phyloP scores from a whole-genome alignment of 768 basidiomycete species.

The Cystobasidium ongulense region DNA sequence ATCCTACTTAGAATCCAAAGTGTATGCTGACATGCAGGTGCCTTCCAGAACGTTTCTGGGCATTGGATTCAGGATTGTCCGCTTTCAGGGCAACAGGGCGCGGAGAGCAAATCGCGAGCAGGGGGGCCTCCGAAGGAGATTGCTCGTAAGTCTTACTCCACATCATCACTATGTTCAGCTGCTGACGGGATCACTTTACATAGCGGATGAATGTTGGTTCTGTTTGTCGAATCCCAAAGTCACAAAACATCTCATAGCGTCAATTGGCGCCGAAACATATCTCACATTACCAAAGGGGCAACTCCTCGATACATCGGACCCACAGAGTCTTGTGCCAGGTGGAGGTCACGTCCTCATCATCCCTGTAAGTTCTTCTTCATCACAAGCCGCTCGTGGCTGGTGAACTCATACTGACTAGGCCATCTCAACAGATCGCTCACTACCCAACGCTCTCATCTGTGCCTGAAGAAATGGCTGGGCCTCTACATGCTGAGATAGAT shows the following conservation, averaged over 20 bases:
- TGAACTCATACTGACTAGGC: not conserved
- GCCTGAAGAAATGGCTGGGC: conserved; percentile 63
- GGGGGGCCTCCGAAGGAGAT: conserved; percentile 67
- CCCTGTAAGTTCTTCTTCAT: conserved; percentile 49
- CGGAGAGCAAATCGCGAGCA: conserved; percentile 44
- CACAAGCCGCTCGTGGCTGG: not conserved
- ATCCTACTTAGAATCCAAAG: too few relatives aligned
- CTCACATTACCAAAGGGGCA: conserved; percentile 94
- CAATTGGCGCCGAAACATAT: conserved; percentile 89
- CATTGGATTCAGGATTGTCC: conserved; percentile 86
- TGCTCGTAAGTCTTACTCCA: conserved; percentile 53
- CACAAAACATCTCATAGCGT: conserved; percentile 91
- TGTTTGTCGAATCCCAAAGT: conserved; percentile 89
- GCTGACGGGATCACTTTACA: not conserved
- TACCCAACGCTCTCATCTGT: conserved; percentile 79
- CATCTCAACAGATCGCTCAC: conserved; percentile 57
- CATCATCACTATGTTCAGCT: not conserved
- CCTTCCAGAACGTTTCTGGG: conserved; percentile 40
- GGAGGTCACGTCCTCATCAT: conserved; percentile 93
- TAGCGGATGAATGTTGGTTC: conserved; percentile 96
- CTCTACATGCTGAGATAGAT: conserved; percentile 73
- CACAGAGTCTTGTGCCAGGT: conserved; percentile 62
- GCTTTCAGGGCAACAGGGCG: conserved; percentile 51
- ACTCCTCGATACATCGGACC: conserved; percentile 65
- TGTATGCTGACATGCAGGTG: not conserved